These are phyloP conservation scores for Talaromyces liani DNA, from an alignment of 495 filamentous ascomycete genomes.

Conservation along the genomic window DNA sequence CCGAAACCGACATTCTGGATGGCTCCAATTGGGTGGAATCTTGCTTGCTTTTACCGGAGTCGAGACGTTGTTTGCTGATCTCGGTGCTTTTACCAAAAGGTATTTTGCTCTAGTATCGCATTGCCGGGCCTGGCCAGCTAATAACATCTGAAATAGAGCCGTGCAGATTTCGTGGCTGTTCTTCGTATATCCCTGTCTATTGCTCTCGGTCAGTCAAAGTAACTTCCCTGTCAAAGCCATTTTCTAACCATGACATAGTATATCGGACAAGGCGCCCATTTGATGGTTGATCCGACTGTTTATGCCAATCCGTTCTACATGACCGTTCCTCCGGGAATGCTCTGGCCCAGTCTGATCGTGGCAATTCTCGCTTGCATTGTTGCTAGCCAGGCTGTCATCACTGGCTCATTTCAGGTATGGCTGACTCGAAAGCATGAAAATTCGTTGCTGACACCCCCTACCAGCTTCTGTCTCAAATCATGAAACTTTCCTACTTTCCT, in stretches of 20 bases:
- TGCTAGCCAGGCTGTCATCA: constrained; percentile 73
- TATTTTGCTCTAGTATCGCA: constrained; percentile 15
- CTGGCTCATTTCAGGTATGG: constrained; percentile 52
- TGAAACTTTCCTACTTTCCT: constrained; percentile 68
- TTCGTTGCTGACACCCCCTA: background rate
- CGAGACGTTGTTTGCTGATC: constrained; percentile 67
- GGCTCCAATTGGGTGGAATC: constrained; percentile 61
- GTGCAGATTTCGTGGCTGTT: constrained; percentile 60
- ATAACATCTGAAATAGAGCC: constrained; percentile 24
- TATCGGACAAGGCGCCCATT: constrained; percentile 67
- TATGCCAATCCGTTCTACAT: constrained; percentile 70
- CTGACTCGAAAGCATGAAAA: background rate
- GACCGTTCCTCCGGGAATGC: constrained; percentile 54
- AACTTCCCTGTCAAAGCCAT: background rate
- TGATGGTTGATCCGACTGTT: constrained; percentile 50
- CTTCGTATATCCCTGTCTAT: constrained; percentile 58
- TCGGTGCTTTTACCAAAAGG: constrained; percentile 56
- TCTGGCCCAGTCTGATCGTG: constrained; percentile 58
- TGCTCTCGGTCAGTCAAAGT: constrained; percentile 40
- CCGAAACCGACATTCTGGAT: constrained; percentile 54
- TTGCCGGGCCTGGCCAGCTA: background rate
- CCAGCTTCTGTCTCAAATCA: constrained; percentile 61
- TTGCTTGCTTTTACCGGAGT: constrained; percentile 68
- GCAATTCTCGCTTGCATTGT: constrained; percentile 65
- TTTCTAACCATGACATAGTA: constrained; percentile 27